These are phyloP conservation scores for Brassica napus DNA, from an alignment of 345 rosid species.

Conservation along the genomic window DNA sequence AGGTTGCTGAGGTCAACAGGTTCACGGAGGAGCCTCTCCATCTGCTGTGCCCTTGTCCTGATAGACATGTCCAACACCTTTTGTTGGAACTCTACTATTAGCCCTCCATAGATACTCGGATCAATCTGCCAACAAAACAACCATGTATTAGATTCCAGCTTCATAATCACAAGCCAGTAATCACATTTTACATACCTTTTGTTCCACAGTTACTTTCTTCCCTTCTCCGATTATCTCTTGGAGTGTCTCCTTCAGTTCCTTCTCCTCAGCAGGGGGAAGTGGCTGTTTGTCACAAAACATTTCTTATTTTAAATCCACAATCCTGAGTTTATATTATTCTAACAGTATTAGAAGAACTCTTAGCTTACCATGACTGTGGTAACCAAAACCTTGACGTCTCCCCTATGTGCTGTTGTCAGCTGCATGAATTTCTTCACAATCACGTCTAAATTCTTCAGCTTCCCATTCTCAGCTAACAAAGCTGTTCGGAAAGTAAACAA, in stretches of 20 bases:
- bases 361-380: constrained; percentile 82
- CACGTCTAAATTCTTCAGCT: constrained; percentile 61
- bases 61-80: constrained; percentile 99
- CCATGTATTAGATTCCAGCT: not conserved
- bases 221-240: constrained; percentile 78
- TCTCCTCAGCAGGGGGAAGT: constrained; percentile 81
- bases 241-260: constrained; percentile 78
- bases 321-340: too few relatives aligned
- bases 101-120: constrained; percentile 89
- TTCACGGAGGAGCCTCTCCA: constrained; percentile 91
- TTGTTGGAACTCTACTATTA: constrained; percentile 72
- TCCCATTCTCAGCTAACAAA: constrained; percentile 77
- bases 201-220: constrained; percentile 68
- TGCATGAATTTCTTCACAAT: constrained; percentile 65
- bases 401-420: constrained; percentile 84
- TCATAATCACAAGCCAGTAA: not conserved
- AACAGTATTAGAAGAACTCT: too few relatives aligned
- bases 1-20: constrained; percentile 51
- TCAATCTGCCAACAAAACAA: constrained; percentile 57
- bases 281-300: constrained; percentile 50
- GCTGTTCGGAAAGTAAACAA: constrained; percentile 44
- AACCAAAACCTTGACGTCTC: constrained; percentile 74
- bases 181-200: constrained; percentile 57
- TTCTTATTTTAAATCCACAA: too few relatives aligned
- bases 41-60: constrained; percentile 78